A percentile compares a stretch with the other conserved stretches of the same genome.
Evolutionary conservation across 2,329 filamentous ascomycete genomes (phyloP).

Genomic region (Aspergillus alliaceus): DNA sequence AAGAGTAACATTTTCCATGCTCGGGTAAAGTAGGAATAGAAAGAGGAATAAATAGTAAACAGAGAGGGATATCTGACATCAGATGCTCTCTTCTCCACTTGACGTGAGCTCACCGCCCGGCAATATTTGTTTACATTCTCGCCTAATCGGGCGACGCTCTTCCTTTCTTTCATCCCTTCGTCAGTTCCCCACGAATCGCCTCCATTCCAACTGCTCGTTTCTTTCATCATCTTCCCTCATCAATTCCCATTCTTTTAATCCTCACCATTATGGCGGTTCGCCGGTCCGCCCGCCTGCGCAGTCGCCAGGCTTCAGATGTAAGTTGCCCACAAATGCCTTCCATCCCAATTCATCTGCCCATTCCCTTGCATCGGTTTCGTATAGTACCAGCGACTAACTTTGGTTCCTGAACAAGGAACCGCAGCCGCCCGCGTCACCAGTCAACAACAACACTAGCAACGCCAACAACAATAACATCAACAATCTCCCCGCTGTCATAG

Average conservation of each 20-base stretch:
- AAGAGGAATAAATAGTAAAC: not conserved
- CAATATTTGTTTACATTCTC: slow-evolving; percentile 17
- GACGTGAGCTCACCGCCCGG: slow-evolving; percentile 18
- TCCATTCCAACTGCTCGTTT: not conserved
- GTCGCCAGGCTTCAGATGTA: slow-evolving; percentile 35
- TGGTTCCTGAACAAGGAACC: slow-evolving; percentile 20
- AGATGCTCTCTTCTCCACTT: not conserved
- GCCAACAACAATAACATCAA: slow-evolving; percentile 10
- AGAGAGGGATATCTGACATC: not conserved
- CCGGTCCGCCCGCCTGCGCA: slow-evolving; percentile 43
- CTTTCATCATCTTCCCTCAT: not conserved
- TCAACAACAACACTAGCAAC: slow-evolving; percentile 5
- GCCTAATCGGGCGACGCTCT: slow-evolving; percentile 22
- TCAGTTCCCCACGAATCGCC: not conserved
- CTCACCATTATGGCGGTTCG: slow-evolving; percentile 36
- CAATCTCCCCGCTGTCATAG: slow-evolving; percentile 47
- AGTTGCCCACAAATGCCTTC: slow-evolving; percentile 5
- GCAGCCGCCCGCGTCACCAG: slow-evolving; percentile 19
- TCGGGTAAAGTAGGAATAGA: too few relatives aligned
- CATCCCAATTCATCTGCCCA: slow-evolving; percentile 7
- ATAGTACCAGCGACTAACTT: slow-evolving; percentile 4
- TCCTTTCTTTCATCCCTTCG: slow-evolving; percentile 3
- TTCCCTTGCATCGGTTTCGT: not conserved
- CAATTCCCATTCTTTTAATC: not conserved
- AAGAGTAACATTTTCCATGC: too few relatives aligned